These are phyloP conservation scores for Leishmania tropica DNA, from an alignment of 208 protist genomes.

Conservation along the genomic window DNA sequence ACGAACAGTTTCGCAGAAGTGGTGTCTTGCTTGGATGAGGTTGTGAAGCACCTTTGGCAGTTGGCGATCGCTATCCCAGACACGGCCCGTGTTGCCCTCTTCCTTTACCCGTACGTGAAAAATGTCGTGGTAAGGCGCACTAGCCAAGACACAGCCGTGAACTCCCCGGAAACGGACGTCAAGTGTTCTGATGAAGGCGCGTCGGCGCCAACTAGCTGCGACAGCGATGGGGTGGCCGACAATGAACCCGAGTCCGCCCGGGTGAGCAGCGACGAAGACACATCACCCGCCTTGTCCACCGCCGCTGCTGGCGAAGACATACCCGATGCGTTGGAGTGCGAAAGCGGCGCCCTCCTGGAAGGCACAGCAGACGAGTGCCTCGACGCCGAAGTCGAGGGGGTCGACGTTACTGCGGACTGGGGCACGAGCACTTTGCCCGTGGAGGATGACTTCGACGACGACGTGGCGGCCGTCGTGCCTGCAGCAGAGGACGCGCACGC, in stretches of 20 bases:
- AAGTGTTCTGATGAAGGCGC: background rate
- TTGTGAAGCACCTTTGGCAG: slow-evolving; percentile 25
- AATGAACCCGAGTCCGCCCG: background rate
- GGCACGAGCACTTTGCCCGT: background rate
- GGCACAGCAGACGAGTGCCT: background rate
- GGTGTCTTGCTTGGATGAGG: background rate
- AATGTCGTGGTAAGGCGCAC: no score
- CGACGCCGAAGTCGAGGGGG: background rate
- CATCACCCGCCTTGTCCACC: background rate
- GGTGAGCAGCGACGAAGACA: background rate
- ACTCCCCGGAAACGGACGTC: background rate
- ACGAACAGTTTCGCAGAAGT: slow-evolving; percentile 3
- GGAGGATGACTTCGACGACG: background rate
- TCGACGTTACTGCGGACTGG: background rate
- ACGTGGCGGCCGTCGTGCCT: background rate
- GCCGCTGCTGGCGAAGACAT: background rate
- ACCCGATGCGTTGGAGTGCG: background rate
- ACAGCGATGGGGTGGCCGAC: background rate
- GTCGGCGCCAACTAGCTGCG: background rate
- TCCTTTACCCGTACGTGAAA: background rate
- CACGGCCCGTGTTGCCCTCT: slow-evolving; percentile 3
- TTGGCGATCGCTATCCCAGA: slow-evolving; percentile 17
- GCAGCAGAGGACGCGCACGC: background rate
- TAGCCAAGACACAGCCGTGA: background rate
- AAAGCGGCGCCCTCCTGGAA: background rate